phyloP scores from a whole-genome alignment of 257 asterid genomes.

The Apocynum venetum region DNA sequence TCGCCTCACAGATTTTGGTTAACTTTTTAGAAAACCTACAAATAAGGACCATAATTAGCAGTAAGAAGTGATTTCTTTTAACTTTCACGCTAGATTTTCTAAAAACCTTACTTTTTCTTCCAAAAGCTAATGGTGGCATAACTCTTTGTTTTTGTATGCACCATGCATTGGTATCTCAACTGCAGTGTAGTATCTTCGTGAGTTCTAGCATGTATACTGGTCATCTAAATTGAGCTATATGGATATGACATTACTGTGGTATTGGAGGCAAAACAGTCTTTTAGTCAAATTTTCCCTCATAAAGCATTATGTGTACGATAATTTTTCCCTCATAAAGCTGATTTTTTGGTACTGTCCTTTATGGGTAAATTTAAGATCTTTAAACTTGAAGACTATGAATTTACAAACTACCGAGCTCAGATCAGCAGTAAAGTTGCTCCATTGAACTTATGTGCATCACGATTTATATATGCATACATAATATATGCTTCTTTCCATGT shows the following conservation, averaged over 20 bases:
- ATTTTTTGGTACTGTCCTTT: no score
- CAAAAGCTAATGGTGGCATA: neutral
- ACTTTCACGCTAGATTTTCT: neutral
- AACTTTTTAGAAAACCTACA: no score
- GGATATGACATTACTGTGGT: neutral
- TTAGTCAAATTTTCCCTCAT: neutral
- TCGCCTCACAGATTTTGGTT: no score
- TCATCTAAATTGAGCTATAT: neutral
- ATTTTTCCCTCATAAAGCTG: neutral
- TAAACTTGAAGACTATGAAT: no score
- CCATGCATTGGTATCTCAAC: neutral
- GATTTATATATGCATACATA: no score
- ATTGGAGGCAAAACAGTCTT: neutral
- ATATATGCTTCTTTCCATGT: neutral
- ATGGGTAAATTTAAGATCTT: no score
- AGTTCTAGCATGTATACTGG: no score
- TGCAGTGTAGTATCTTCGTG: neutral
- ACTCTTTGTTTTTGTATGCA: neutral
- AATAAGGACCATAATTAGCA: neutral
- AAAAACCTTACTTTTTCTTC: neutral
- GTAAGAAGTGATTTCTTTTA: neutral
- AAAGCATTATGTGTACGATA: neutral
- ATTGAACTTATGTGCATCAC: no score
- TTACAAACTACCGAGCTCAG: neutral
- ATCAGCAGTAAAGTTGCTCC: neutral